Base-by-base conservation (phyloP, 2,329 filamentous ascomycete species). In the Lachnellula cervina region DNA sequence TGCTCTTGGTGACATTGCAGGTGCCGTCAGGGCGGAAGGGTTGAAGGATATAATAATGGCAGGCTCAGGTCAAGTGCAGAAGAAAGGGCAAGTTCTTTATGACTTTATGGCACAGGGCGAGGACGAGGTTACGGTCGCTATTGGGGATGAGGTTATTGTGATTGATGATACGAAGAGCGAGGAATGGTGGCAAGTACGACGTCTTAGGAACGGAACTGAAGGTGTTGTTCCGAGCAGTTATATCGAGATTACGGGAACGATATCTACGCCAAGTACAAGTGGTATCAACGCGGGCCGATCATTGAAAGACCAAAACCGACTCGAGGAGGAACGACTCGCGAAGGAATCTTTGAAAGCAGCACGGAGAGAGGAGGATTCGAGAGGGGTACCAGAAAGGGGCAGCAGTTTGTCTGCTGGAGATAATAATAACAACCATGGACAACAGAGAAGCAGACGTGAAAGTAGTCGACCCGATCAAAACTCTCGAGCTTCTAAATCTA, bases 151-250 rank as follows among this genome's bases (percentile, higher is more conserved):
- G 68, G 93, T 99, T 42, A 76, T 96, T 44, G 78, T 99, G 52
- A 72, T 97, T 54, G 93, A 99, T 69, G 91, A 97, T 68, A 83
- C 79, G 35, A 94, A 92, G 73, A 97, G 92, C 60, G 91, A 97
- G 57, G 94, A 99, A 70, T 99, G 94, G 94, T 97, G 94, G 93
- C 91, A 94, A 77, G 90, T 99, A 37, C 84, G 89, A 57, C 84
- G 92, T 37, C 69, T 97, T 60, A 95, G 91, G 75, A 97, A 91
- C 69, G 90, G 90, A 64, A 94, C 91, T 69, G 90, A 97, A 74
- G 94, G 94, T 40, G 94, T 99, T 25, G 92, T 99, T 8, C 94
- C 94, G 14, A 94, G 91, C 76, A 96, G 90, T 73, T 99, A 97
- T 68, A 87, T 99, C 64, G 93, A 99, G 71, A 77, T 96, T 51